A percentile compares a stretch with the other conserved stretches of the same genome.
Evolutionary conservation across 2,329 filamentous ascomycete genomes (phyloP).

Genomic region (Truncatella angustata): DNA sequence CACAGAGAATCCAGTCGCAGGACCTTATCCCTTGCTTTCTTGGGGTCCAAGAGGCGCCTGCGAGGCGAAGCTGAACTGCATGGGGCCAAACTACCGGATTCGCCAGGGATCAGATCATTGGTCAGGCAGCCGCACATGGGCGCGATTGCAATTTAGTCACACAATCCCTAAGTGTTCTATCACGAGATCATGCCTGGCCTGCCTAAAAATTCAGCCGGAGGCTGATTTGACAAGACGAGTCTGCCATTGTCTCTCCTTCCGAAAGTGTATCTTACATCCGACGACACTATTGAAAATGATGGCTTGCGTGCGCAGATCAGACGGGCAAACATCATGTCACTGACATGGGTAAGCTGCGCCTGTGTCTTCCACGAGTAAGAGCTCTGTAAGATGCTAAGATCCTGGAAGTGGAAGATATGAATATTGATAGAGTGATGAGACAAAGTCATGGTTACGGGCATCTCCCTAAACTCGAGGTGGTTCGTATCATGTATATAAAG

Average conservation of each 20-base stretch:
- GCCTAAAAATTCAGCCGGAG: not conserved
- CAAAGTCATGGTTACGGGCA: no score
- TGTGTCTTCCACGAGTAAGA: no score
- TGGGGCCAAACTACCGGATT: not conserved
- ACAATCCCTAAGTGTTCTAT: not conserved
- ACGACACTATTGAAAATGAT: not conserved
- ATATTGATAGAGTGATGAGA: no score
- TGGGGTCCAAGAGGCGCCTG: not conserved
- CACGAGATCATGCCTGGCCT: not conserved
- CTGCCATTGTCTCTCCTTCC: not conserved
- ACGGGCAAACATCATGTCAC: no score
- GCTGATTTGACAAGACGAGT: not conserved
- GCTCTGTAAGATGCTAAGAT: no score
- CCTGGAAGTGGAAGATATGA: no score
- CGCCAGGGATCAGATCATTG: not conserved
- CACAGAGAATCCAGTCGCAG: no score
- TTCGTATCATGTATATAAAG: no score
- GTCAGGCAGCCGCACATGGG: conserved; percentile 1
- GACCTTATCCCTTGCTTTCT: not conserved
- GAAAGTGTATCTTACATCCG: not conserved
- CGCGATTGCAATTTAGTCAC: not conserved
- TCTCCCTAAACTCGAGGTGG: no score
- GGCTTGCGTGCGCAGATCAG: not conserved
- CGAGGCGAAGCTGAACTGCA: not conserved
- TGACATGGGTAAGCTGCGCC: no score